Base-by-base conservation (phyloP, 805 yeast genomes). In the Candida methanosorbosa region DNA sequence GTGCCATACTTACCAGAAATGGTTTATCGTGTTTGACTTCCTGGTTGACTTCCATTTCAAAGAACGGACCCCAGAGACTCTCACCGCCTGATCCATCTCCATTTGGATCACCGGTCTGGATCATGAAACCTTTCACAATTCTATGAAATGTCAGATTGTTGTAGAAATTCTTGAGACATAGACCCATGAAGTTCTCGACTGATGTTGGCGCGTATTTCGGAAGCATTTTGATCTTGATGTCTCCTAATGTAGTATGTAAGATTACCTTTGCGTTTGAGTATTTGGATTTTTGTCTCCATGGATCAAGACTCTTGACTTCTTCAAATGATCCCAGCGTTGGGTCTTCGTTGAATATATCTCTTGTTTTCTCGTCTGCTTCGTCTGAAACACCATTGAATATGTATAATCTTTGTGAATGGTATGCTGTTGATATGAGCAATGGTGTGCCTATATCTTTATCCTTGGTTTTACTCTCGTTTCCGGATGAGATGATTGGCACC, bases 1-100 rank as follows among this genome's bases (percentile, higher is more conserved):
- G 73, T 34, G 78, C 79, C 80, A 74, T 74, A n/a, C 75, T 67
- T 34, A 73, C 65, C 41, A 66, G 62, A 46, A 67, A 73, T 24
- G 78, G 78, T 41, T 57, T 58, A 45, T 70, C 76, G 45, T 72
- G 78, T 28, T 54, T 48, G 38, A 64, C 46, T 29, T 59, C 48
- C 47, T 68, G 68, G 47, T 64, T 60, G 29, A 57, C 54, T 45
- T 73, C 80, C 41, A 73, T 78, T 45, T 67, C 71, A 36, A 61
- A 61, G 7, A 40, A 37, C 22, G 39, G 39, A 2, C 58, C 56
- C 61, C 61, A 61, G n/a, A 57, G 50, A 27, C 56, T 45, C 28
- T 56, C 56, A 4, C 66, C 66, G 5, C 66, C 66, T 2, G 64
- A 57, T 5, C 66, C 66, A 36, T 59, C 59, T 5, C 66, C 66